Percentiles rank a stretch among this genome's conserved stretches.
phyloP scores from a whole-genome alignment of 371 early-diverging fungal genomes.

The Basidiobolus meristosporus region DNA sequence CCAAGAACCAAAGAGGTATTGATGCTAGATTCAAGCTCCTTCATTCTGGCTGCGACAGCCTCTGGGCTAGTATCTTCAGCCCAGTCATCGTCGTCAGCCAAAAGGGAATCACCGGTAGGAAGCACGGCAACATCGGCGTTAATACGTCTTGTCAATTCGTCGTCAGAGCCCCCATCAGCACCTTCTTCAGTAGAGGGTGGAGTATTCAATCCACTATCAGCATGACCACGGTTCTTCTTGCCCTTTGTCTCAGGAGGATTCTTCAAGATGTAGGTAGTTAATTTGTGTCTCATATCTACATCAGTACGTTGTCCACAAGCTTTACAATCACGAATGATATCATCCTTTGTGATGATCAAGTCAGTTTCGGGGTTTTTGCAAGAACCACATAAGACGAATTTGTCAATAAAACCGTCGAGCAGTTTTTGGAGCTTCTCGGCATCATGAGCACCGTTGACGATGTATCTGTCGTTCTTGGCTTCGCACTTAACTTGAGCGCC shows the following conservation, averaged over 20 bases:
- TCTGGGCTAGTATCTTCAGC: slow-evolving; percentile 60
- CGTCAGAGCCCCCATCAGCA: slow-evolving; percentile 37
- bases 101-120: slow-evolving; percentile 18
- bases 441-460: slow-evolving; percentile 95
- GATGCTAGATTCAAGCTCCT: slow-evolving; percentile 24
- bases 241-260: slow-evolving; percentile 58
- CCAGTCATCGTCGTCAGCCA: slow-evolving; percentile 67
- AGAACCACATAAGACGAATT: slow-evolving; percentile 87
- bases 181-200: slow-evolving; percentile 15
- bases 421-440: slow-evolving; percentile 72
- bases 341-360: slow-evolving; percentile 45
- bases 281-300: slow-evolving; percentile 81
- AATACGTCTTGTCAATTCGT: slow-evolving; percentile 52
- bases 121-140: slow-evolving; percentile 45
- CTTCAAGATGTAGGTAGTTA: slow-evolving; percentile 77
- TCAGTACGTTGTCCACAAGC: slow-evolving; percentile 81
- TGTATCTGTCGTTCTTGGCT: slow-evolving; percentile 81
- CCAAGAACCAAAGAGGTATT: slow-evolving; percentile 20
- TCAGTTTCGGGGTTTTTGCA: slow-evolving; percentile 99
- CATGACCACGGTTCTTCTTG: slow-evolving; percentile 16
- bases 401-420: slow-evolving; percentile 89
- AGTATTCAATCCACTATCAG: slow-evolving; percentile 16
- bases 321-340: slow-evolving; percentile 65
- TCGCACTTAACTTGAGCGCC: slow-evolving; percentile 90
- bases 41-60: slow-evolving; percentile 59